These are phyloP conservation scores for Thalassiosira oceanica DNA, from an alignment of 352 stramenopile species.

Conservation along the genomic window DNA sequence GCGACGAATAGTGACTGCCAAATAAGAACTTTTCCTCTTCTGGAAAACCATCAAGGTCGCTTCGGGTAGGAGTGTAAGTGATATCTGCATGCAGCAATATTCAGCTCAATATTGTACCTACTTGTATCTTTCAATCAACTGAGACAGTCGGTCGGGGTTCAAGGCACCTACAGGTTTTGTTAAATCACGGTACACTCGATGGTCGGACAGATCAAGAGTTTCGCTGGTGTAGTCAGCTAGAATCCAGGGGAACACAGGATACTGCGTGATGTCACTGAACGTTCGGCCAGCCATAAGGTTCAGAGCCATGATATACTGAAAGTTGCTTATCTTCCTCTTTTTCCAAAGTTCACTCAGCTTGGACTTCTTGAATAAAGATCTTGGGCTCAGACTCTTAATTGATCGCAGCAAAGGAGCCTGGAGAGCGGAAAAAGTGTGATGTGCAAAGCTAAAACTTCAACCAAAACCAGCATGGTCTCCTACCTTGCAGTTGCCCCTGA, in stretches of 20 bases:
- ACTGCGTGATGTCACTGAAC: conserved; percentile 91
- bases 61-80: conserved; percentile 1
- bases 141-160: conserved; percentile 88
- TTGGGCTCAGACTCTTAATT: conserved; percentile 75
- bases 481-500: conserved; percentile 78
- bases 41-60: conserved; percentile 79
- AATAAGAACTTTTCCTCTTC: conserved; percentile 88
- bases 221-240: conserved; percentile 93
- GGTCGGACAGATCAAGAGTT: conserved; percentile 90
- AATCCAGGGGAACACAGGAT: conserved; percentile 99
- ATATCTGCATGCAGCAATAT: neutral
- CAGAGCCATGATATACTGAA: conserved; percentile 95
- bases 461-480: neutral
- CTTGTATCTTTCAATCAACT: conserved; percentile 93
- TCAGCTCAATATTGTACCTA: conserved; percentile 13
- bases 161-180: conserved; percentile 96
- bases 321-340: conserved; percentile 86
- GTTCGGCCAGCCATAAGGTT: conserved; percentile 91
- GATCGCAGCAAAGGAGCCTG: conserved; percentile 72
- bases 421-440: neutral
- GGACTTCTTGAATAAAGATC: conserved; percentile 73
- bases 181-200: conserved; percentile 89
- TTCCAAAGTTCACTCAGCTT: conserved; percentile 81
- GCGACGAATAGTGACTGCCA: conserved; percentile 94
- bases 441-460: neutral